A percentile compares a stretch with the other conserved stretches of the same genome.
These are phyloP conservation scores for Anacardium occidentale DNA, from an alignment of 345 rosid species.

Conservation along the genomic window DNA sequence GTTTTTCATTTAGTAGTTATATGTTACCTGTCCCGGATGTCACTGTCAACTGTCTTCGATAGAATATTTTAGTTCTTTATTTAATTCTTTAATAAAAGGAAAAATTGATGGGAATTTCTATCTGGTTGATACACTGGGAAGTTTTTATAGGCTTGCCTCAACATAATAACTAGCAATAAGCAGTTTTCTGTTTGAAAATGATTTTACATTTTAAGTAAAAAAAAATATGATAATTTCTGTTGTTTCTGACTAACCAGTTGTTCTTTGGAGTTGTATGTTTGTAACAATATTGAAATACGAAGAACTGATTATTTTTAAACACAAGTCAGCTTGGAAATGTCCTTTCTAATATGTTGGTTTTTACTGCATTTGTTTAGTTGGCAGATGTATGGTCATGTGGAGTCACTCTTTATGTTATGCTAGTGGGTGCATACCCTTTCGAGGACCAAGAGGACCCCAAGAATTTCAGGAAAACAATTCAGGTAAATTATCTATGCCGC, in stretches of 20 bases:
- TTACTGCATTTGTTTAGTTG: slow-evolving; percentile 37
- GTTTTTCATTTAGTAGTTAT: no score
- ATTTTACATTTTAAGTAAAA: neutral
- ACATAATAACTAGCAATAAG: neutral
- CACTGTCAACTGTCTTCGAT: neutral
- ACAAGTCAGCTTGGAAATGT: neutral
- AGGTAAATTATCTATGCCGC: slow-evolving; percentile 41
- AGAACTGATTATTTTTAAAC: neutral
- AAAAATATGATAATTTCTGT: neutral
- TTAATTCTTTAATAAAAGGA: neutral
- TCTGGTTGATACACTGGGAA: neutral
- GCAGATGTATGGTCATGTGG: slow-evolving; percentile 99
- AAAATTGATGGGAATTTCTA: neutral
- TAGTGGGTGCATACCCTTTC: slow-evolving; percentile 93
- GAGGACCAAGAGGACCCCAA: slow-evolving; percentile 87
- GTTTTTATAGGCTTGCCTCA: neutral
- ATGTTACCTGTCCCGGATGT: neutral
- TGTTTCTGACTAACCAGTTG: neutral
- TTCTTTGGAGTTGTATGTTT: neutral
- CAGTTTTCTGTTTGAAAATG: neutral
- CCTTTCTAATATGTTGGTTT: neutral
- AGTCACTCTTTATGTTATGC: slow-evolving; percentile 91
- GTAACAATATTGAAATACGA: neutral
- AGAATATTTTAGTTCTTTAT: neutral
- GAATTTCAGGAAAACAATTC: slow-evolving; percentile 89